Conservation (phyloP, 495 filamentous ascomycete species). For the Letharia lupina region DNA sequence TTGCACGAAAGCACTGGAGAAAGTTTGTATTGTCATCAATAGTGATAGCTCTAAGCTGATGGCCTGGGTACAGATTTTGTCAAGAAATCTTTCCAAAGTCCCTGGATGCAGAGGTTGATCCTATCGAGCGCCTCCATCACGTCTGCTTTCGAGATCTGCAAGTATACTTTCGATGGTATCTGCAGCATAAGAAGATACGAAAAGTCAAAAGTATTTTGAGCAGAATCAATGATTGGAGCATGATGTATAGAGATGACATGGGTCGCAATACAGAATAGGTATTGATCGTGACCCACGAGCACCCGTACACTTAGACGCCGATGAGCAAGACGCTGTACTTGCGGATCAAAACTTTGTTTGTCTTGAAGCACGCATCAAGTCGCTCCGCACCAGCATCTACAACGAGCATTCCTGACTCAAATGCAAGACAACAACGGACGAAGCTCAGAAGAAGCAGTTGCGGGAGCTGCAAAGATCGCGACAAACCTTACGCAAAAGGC, state of each 20-base stretch:
- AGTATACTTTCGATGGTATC: background rate
- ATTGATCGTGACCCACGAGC: background rate
- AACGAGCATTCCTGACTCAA: background rate
- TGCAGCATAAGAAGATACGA: background rate
- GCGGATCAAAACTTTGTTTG: background rate
- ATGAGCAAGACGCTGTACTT: background rate
- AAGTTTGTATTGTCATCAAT: slow-evolving; percentile 4
- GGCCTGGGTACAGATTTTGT: background rate
- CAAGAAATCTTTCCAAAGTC: slow-evolving; percentile 1
- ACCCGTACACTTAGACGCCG: background rate
- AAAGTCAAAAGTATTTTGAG: background rate
- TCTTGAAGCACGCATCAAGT: background rate
- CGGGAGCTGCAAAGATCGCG: background rate
- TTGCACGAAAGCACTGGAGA: slow-evolving; percentile 20
- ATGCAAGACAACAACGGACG: background rate
- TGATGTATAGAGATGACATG: slow-evolving; percentile 1
- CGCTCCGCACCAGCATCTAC: background rate
- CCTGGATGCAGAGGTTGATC: background rate
- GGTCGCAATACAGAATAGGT: background rate
- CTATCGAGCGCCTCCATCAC: background rate
- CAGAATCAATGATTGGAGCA: background rate
- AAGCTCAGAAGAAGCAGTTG: background rate
- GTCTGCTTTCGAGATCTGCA: slow-evolving; percentile 5
- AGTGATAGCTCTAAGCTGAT: slow-evolving; percentile 3
- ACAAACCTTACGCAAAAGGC: background rate